These are phyloP conservation scores for Globisporangium echinulatum DNA, from an alignment of 352 stramenopile genomes.

Conservation along the genomic window DNA sequence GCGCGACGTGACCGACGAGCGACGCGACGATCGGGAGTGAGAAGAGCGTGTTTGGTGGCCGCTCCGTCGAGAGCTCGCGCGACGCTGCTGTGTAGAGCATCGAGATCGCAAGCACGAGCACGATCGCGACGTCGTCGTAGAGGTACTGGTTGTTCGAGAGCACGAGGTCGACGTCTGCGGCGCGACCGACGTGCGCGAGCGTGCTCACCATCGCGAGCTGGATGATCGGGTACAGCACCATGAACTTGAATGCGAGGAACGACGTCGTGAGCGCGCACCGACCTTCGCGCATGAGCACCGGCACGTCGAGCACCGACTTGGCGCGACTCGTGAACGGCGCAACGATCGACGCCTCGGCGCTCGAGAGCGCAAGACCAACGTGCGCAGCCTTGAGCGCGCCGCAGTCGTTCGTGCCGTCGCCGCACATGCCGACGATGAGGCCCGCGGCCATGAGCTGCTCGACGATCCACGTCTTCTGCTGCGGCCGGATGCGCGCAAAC, in stretches of 20 bases:
- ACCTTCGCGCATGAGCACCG: slow-evolving; percentile 76
- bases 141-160: slow-evolving; percentile 58
- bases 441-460: slow-evolving; percentile 41
- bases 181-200: slow-evolving; percentile 20
- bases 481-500: slow-evolving; percentile 47
- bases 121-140: slow-evolving; percentile 48
- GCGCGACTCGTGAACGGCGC: slow-evolving; percentile 84
- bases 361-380: slow-evolving; percentile 79
- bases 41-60: slow-evolving; percentile 43
- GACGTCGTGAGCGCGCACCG: slow-evolving; percentile 66
- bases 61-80: slow-evolving; percentile 20
- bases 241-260: slow-evolving; percentile 50
- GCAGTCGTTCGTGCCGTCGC: slow-evolving; percentile 84
- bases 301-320: slow-evolving; percentile 68
- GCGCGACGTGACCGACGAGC: slow-evolving; percentile 34
- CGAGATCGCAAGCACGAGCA: slow-evolving; percentile 37
- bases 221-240: slow-evolving; percentile 55
- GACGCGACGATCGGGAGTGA: slow-evolving; percentile 41
- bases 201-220: slow-evolving; percentile 45
- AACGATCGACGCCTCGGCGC: slow-evolving; percentile 80
- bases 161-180: slow-evolving; percentile 24
- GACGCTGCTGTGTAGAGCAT: slow-evolving; percentile 52
- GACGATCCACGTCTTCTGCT: slow-evolving; percentile 56
- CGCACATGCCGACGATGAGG: slow-evolving; percentile 55
- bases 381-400: slow-evolving; percentile 89